Base-by-base conservation (phyloP, 805 yeast species). In the Saturnispora zaruensis region DNA sequence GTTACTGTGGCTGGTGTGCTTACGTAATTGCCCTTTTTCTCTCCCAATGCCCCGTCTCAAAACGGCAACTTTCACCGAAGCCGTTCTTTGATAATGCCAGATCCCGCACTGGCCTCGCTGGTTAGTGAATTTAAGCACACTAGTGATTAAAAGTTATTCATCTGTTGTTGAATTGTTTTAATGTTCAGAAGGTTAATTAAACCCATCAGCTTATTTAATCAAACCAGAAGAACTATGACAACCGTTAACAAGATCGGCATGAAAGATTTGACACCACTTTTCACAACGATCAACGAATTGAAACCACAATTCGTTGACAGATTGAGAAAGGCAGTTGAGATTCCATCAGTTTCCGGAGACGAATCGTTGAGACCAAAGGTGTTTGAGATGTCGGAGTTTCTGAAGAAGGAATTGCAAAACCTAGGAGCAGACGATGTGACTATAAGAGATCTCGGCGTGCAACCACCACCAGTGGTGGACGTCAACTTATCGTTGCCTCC, bases 311-410 rank as follows among this genome's bases (percentile, higher is more conserved):
- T 84, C 72, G 79, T 86, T 58, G 70, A 77, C 49, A 74, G 95
- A 57, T 75, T 93, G 53, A 68, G 81, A 41, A 74, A 83, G 46
- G 97, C 97, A n/a, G 89, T 93, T 43, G 85, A 88, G 52, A 93
- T 91, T 58, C 95, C 96, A 44, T 90, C 97, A 8, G 98, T 93
- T 43, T 89, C 97, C 5, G 81, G 87, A 38, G 99, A 93, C 64
- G 95, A 89, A 62, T 66, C 81, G 11, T 76, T 87, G 57, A 85
- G 99, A 68, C 93, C 95, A 26, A 74, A 84, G 64, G 98, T 93
- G 43, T 82, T 88, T 53, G 82, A 81, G 63, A 93, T 95, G 87
- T 95, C 95, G 34, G 77, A 86, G 45, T 93, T 86, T 68, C 72
- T 93, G 52, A 80, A 78, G 50, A 66, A 68, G 5, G 89, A 91